A percentile compares a stretch with the other conserved stretches of the same genome.
phyloP scores from a whole-genome alignment of 495 filamentous ascomycete species.

The Pyrenula aspistea region DNA sequence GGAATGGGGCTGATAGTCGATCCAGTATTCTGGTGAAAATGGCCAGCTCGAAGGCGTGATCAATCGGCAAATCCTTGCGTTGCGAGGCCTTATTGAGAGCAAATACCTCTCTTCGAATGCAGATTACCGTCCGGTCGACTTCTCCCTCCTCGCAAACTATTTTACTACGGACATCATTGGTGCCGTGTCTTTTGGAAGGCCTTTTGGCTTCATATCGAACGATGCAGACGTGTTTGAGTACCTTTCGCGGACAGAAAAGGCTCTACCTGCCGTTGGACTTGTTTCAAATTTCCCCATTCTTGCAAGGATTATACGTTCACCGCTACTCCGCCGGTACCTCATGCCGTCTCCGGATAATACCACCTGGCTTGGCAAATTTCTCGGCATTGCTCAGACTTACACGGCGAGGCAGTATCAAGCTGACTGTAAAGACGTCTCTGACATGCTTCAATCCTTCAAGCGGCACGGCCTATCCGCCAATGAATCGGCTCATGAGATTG shows the following conservation, averaged over 20 bases:
- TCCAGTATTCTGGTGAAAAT: neutral
- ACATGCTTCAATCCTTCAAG: neutral
- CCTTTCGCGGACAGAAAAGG: slow-evolving; percentile 17
- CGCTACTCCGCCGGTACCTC: slow-evolving; percentile 12
- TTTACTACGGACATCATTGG: slow-evolving; percentile 48
- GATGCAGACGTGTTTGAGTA: slow-evolving; percentile 20
- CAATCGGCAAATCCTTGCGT: neutral
- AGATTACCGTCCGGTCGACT: neutral
- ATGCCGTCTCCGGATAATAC: slow-evolving; percentile 22
- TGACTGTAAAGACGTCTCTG: neutral
- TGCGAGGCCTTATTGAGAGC: neutral
- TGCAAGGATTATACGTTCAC: slow-evolving; percentile 48
- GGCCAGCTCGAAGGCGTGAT: neutral
- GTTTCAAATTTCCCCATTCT: slow-evolving; percentile 50
- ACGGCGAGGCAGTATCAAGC: neutral
- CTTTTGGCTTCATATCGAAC: slow-evolving; percentile 34
- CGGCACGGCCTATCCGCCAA: neutral
- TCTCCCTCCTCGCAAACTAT: slow-evolving; percentile 9
- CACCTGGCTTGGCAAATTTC: slow-evolving; percentile 31
- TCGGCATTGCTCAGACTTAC: slow-evolving; percentile 7
- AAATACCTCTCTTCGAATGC: neutral
- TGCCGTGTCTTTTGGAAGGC: slow-evolving; percentile 40
- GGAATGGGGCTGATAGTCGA: too few relatives aligned
- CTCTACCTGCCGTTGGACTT: slow-evolving; percentile 14
- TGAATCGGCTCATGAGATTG: neutral